A percentile compares a stretch with the other conserved stretches of the same genome.
Evolutionary conservation across 2,329 filamentous ascomycete genomes (phyloP).

Genomic region (Scytalidium sp.): DNA sequence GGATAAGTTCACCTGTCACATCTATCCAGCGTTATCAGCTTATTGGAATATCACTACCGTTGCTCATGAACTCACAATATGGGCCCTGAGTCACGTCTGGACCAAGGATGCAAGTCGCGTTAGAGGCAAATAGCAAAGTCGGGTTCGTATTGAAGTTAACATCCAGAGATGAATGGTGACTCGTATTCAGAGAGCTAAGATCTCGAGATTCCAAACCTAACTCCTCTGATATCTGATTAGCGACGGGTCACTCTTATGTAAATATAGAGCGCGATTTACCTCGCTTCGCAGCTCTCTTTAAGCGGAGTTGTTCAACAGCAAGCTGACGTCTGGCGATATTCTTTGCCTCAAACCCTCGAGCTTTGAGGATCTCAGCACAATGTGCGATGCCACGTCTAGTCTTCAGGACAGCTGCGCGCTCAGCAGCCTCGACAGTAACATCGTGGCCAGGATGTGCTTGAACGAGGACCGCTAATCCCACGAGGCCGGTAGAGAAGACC

Average conservation of each 20-base stretch:
- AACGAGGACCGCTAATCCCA: slow-evolving; percentile 3
- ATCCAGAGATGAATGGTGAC: slow-evolving; percentile 9
- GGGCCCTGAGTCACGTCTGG: slow-evolving; percentile 52
- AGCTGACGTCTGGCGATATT: slow-evolving; percentile 31
- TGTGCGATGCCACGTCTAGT: slow-evolving; percentile 33
- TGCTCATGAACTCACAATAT: slow-evolving; percentile 37
- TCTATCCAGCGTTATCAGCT: slow-evolving; percentile 28
- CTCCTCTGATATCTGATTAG: background rate
- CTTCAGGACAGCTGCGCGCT: slow-evolving; percentile 32
- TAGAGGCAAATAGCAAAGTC: slow-evolving; percentile 36
- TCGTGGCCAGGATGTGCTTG: slow-evolving; percentile 37
- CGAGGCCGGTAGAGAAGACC: background rate
- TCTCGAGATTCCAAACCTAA: slow-evolving; percentile 14
- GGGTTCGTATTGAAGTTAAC: slow-evolving; percentile 32
- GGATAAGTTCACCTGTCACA: slow-evolving; percentile 48
- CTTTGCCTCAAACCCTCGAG: slow-evolving; percentile 31
- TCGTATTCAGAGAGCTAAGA: slow-evolving; percentile 7
- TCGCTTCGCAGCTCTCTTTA: slow-evolving; percentile 31
- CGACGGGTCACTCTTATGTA: slow-evolving; percentile 2
- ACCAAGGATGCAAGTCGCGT: slow-evolving; percentile 44
- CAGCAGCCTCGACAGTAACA: slow-evolving; percentile 28
- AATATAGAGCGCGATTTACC: slow-evolving; percentile 11
- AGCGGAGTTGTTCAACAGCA: slow-evolving; percentile 28
- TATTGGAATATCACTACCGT: slow-evolving; percentile 3
- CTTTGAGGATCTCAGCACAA: slow-evolving; percentile 35